Base-by-base conservation (phyloP, 371 early-diverging fungal species). In the Mortierella sp. region DNA sequence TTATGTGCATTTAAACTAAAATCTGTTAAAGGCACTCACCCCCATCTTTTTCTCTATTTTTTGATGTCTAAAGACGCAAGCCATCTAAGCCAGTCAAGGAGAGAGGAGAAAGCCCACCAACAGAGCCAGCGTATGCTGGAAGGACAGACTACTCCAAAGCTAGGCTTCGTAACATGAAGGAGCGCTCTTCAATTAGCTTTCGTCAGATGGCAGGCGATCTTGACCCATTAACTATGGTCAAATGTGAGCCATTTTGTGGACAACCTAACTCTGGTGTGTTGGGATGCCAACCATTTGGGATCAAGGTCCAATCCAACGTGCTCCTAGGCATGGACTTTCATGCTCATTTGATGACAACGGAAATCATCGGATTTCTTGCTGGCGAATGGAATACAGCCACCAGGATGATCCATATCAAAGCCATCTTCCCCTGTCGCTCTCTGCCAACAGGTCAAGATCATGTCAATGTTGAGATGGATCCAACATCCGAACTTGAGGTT, bases 381-480 rank as follows among this genome's bases (percentile, higher is more conserved):
- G 96, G 96, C 7, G 80, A 82, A 40, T 96, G 94, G 94, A 85
- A 89, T 61, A 79, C 84, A 17, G 77, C 82, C 19, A 84, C 73
- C 13, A 88, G 84, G 67, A 70, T 85, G 74, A 82, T 82, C 34
- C 71, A 82, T 43, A 85, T 94, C 54, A 82, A 87, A 28, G 88
- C 90, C 15, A 92, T 91, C 0, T 93, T 87, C 65, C 94, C 94
- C 12, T 94, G 95, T 72, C 87, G 89, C 26, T 93, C 95, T 2
- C 75, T 94, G 10, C 89, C 87, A 31, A 89, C 91, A 0, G 90
- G 86, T 0, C 89, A 90, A 54, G 91, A 93, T 45, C 92, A 93
- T 76, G 88, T 92, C 53, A 95, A 95, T 72, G 96, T 96, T 15
- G 96, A 96, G 64, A 94, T 96, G 93, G 95, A 95, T 66, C 96